Base-by-base conservation (phyloP, 331 rosid species). In the Cydonia oblonga region DNA sequence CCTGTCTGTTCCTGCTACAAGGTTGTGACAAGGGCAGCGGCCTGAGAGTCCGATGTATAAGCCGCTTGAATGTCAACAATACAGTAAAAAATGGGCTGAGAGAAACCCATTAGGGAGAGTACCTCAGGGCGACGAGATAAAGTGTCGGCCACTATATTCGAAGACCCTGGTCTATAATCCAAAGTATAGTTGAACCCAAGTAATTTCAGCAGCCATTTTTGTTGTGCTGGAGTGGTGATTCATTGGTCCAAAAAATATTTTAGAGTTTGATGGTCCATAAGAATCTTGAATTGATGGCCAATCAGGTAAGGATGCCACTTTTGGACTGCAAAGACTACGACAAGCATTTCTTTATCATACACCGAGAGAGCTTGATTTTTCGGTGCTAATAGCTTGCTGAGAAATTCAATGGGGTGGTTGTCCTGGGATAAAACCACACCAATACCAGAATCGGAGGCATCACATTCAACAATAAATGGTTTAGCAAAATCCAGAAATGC, bases 71-170 rank as follows among this genome's bases (percentile, higher is more conserved):
- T 53, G 24, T 53, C 59, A 2, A 1, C 4, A 7, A 19, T 6
- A 53, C 24, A n/a, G 9, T 53, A 9, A 19, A 53, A 19, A n/a
- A n/a, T 0, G 4, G 24, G 25, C n/a, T 10, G 0, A 19, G 25
- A 53, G 10, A 19, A 1, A n/a, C 5, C 25, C 23, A n/a, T 19
- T 6, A 53, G 4, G 2, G 11, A 3, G 20, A 53, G 1, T 3
- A 1, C 2, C 3, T 23, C 33, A 1, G 0, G 0, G 1, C 7
- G 2, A 6, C 9, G 4, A 5, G 23, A 42, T 1, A 66, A 3
- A 2, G 35, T 38, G 44, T 66, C 13, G 0, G 24, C 14, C 0
- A 6, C 35, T 1, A 0, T 0, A 15, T 66, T 24, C n/a, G 12
- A 7, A 38, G 23, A 20, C 4, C 14, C 25, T 2, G 25, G 4